These are phyloP conservation scores for Coemansia sp. DNA, from an alignment of 192 early-diverging fungal species.

Conservation along the genomic window DNA sequence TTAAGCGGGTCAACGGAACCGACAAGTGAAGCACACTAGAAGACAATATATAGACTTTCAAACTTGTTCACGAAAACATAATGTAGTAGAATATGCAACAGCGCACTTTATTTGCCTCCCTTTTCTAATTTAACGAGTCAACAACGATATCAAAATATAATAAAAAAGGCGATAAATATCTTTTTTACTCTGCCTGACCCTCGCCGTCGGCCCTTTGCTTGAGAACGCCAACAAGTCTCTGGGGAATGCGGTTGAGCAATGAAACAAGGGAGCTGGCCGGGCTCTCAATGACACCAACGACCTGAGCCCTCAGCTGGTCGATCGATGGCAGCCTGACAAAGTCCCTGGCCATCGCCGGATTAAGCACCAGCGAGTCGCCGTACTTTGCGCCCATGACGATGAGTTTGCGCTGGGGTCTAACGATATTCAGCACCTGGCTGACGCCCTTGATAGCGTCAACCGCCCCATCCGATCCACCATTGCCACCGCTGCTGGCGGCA, in stretches of 20 bases:
- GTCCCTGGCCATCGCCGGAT: conserved; percentile 33
- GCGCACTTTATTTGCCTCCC: background rate
- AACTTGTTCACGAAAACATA: too few species aligned
- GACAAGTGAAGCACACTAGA: background rate
- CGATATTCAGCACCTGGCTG: conserved; percentile 29
- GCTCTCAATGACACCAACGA: conserved; percentile 39
- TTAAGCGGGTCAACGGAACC: conserved; percentile 8
- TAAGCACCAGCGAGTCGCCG: conserved; percentile 34
- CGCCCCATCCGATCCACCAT: background rate
- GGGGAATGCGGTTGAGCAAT: conserved; percentile 38
- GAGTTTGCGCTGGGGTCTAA: conserved; percentile 32
- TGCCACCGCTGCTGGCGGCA: background rate
- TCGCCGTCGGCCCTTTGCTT: conserved; percentile 36
- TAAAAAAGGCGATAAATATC: background rate
- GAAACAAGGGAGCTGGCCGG: conserved; percentile 35
- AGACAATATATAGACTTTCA: too few species aligned
- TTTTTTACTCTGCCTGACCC: conserved; percentile 6
- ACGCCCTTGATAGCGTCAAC: conserved; percentile 13
- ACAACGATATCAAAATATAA: background rate
- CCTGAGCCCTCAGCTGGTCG: conserved; percentile 44
- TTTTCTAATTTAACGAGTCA: too few species aligned
- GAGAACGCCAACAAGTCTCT: conserved; percentile 45
- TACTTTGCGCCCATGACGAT: conserved; percentile 47
- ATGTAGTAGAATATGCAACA: too few species aligned
- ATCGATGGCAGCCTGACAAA: conserved; percentile 42